Percentiles rank a stretch among this genome's conserved stretches.
Conservation (phyloP, 2,329 filamentous ascomycete species). For the Harringtonia aguacate region DNA sequence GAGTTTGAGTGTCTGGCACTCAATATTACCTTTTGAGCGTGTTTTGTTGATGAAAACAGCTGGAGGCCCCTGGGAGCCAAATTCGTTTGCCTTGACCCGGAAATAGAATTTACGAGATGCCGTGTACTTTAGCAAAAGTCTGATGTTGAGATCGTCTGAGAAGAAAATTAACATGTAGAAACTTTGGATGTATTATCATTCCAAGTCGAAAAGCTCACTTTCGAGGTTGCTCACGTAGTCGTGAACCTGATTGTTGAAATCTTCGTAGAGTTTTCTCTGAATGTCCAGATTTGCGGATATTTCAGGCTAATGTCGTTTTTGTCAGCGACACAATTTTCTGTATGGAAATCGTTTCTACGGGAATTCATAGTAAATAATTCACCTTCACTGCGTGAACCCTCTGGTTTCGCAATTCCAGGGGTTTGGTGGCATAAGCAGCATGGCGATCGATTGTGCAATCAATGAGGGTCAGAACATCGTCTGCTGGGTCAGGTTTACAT, state of each 20-base stretch:
- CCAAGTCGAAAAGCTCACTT: constrained; percentile 32
- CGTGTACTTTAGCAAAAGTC: constrained; percentile 55
- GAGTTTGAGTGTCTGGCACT: constrained; percentile 79
- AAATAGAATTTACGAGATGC: constrained; percentile 71
- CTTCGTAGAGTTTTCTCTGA: constrained; percentile 69
- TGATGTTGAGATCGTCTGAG: constrained; percentile 13
- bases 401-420: constrained; percentile 82
- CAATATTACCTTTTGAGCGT: constrained; percentile 61
- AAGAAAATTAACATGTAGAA: constrained; percentile 20
- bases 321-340: too few species aligned
- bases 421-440: constrained; percentile 64
- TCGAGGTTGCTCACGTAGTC: constrained; percentile 47
- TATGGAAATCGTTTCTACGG: background rate
- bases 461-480: constrained; percentile 54
- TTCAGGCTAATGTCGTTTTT: constrained; percentile 5
- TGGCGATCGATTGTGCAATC: constrained; percentile 66
- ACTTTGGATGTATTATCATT: background rate
- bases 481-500: constrained; percentile 54
- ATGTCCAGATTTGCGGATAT: constrained; percentile 12
- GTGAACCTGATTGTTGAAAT: constrained; percentile 62
- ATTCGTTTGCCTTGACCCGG: constrained; percentile 48
- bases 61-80: constrained; percentile 38
- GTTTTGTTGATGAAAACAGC: constrained; percentile 61
- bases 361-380: constrained; percentile 2
- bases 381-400: constrained; percentile 81